Percentiles rank a stretch among this genome's conserved stretches.
Conservation (phyloP, 2,329 filamentous ascomycete genomes). For the Beauveria australis region DNA sequence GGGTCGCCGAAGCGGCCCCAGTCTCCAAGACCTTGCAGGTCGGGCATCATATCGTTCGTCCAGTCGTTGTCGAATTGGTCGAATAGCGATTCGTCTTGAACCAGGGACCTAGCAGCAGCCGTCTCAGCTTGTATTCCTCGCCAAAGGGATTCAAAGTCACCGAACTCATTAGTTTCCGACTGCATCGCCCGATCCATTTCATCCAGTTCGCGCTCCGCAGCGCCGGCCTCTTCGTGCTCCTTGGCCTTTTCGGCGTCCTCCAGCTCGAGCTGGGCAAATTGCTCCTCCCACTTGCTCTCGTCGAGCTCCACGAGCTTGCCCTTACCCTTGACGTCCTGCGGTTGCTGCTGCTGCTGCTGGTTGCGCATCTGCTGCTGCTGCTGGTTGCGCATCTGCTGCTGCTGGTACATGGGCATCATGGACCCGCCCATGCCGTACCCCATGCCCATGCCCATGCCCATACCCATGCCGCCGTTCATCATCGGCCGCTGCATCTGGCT, state of each 20-base stretch:
- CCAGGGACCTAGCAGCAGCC: constrained; percentile 61
- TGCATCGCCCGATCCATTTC: constrained; percentile 65
- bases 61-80: constrained; percentile 69
- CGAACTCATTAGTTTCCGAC: constrained; percentile 67
- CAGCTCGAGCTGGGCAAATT: constrained; percentile 82
- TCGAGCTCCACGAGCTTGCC: constrained; percentile 91
- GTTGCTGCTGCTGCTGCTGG: constrained; percentile 33
- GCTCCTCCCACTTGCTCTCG: constrained; percentile 90
- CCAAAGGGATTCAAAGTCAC: constrained; percentile 88
- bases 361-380: constrained; percentile 34
- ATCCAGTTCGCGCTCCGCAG: constrained; percentile 80
- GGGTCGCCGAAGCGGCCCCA: constrained; percentile 64
- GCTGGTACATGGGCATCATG: constrained; percentile 45
- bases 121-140: constrained; percentile 72
- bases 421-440: constrained; percentile 32
- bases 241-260: constrained; percentile 53
- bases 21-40: constrained; percentile 57
- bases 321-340: constrained; percentile 62
- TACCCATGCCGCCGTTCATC: constrained; percentile 46
- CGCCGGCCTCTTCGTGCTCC: constrained; percentile 52
- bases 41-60: constrained; percentile 50
- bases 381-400: constrained; percentile 34
- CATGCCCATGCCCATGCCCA: constrained; percentile 47
- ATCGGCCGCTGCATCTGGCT: constrained; percentile 48
- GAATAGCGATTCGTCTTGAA: constrained; percentile 54